Evolutionary conservation across 345 rosid genomes (phyloP), one percentile per base, ranked within the genome.

Genomic region (Euphorbia peplus): DNA sequence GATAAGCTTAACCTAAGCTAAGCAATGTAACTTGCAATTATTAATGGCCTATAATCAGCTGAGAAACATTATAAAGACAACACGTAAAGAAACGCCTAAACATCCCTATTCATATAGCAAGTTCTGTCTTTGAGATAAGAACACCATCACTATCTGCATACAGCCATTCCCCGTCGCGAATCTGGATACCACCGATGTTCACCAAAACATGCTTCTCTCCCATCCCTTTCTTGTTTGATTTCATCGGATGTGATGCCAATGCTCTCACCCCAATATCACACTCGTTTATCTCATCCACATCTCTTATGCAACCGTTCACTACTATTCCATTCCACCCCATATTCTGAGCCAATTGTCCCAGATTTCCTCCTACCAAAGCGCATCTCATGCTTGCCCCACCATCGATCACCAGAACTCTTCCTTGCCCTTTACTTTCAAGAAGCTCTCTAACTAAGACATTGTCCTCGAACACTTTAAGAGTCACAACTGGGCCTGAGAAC

Each of bases 331-430:
- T 69, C 96, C 96, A 93, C n/a, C 96, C 98, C 62, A 76, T 88
- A 66, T 85, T 89, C 62, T 86, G 95, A 55, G 95, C 96, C 48
- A 83, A 69, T 68, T 85, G 91, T 42, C 77, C 95, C 12, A 89
- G 73, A 76, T 89, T 91, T 44, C 95, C 92, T 51, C 98, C 96
- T 29, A 89, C 77, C 77, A 93, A 73, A 14, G 97, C 92, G 63
- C 96, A 89, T 69, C 96, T 86, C 80, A 52, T 73, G 92, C 98
- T 93, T 63, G 89, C 97, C 53, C 95, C 97, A 24, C 98, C 95
- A 66, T 93, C 97, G 46, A 88, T 79, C 14, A 93, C 90, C 7
- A 93, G 80, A 47, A 91, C 98, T 52, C 87, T 66, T 9, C 96
- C 95, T 71, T 93, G 91, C 7, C 98, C 96, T 71, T 75, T 84